phyloP scores from a whole-genome alignment of 2,329 filamentous ascomycete genomes.

The Diaporthe ilicicola region DNA sequence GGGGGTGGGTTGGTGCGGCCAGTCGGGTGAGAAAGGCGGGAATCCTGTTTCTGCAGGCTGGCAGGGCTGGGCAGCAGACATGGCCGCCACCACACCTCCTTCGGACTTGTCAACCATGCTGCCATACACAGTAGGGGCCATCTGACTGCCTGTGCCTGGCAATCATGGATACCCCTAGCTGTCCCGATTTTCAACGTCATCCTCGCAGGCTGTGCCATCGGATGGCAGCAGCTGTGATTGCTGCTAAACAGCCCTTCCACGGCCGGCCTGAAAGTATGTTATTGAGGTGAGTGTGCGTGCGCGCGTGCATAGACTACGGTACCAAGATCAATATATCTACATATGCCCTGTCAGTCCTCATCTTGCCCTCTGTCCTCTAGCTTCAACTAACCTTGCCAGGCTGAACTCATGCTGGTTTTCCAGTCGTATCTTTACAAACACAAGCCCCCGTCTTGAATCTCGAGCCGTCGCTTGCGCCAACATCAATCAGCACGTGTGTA shows the following conservation, averaged over 20 bases:
- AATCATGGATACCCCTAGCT: constrained; percentile 27
- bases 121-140: background rate
- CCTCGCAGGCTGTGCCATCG: constrained; percentile 18
- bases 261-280: background rate
- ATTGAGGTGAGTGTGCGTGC: background rate
- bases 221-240: constrained; percentile 14
- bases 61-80: background rate
- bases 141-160: background rate
- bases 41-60: background rate
- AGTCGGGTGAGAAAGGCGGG: constrained; percentile 10
- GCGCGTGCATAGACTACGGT: background rate
- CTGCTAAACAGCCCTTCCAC: background rate
- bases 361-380: background rate
- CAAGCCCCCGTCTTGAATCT: background rate
- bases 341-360: background rate
- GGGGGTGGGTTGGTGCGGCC: background rate
- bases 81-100: background rate
- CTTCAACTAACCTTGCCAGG: too few species aligned
- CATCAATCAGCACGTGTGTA: background rate
- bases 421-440: too few species aligned
- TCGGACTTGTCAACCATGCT: background rate
- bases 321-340: background rate
- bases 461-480: too few species aligned
- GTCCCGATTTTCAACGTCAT: constrained; percentile 27
- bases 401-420: background rate